Evolutionary conservation across 192 early-diverging fungal species (phyloP).

Genomic region (Podila epicladia): DNA sequence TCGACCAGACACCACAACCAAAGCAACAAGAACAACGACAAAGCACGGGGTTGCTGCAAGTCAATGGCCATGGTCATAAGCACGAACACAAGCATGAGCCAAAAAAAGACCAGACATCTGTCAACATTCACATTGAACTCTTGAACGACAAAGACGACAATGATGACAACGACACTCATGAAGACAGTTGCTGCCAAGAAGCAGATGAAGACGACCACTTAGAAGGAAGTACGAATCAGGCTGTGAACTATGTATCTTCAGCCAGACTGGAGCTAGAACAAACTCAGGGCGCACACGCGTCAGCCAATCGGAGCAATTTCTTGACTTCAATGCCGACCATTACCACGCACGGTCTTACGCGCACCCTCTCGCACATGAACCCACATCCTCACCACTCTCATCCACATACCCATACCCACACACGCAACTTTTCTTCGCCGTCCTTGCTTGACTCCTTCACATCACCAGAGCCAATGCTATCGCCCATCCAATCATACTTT

Average conservation of each 20-base stretch:
- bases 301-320: background rate
- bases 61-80: background rate
- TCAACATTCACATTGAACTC: constrained; percentile 4
- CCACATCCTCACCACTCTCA: background rate
- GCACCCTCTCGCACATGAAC: background rate
- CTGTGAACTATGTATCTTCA: too few species aligned
- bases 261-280: background rate
- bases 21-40: background rate
- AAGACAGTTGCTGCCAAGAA: background rate
- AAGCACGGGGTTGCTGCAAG: background rate
- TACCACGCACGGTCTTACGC: background rate
- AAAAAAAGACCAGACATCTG: background rate
- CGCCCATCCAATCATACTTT: constrained; percentile 50
- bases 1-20: background rate
- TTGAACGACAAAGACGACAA: background rate
- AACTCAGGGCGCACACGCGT: background rate
- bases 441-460: constrained; percentile 47
- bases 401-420: constrained; percentile 21
- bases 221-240: too few species aligned
- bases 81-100: background rate
- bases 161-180: background rate
- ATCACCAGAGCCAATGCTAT: constrained; percentile 42
- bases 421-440: constrained; percentile 38
- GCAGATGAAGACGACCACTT: background rate
- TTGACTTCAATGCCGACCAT: background rate